A percentile compares a stretch with the other conserved stretches of the same genome.
Conservation (phyloP, 1,284 basidiomycete species). For the Sporisorium sorghi region DNA sequence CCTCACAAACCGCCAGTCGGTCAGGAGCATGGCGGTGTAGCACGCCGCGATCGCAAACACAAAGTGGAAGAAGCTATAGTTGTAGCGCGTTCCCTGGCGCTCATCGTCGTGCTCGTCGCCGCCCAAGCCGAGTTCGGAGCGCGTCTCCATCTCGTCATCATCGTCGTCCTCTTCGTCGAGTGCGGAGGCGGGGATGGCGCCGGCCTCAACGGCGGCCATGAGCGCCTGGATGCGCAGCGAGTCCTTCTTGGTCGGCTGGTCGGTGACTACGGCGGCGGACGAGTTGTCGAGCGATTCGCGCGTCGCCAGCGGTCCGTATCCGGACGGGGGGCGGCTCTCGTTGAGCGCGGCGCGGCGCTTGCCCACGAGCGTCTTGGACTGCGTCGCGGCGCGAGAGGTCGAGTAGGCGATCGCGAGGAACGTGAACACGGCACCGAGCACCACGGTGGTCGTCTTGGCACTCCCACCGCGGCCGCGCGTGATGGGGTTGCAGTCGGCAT, state of each 20-base stretch:
- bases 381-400: conserved; percentile 93
- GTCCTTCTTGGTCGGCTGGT: conserved; percentile 86
- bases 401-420: conserved; percentile 98
- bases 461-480: conserved; percentile 75
- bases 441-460: conserved; percentile 86
- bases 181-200: conserved; percentile 91
- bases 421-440: conserved; percentile 93
- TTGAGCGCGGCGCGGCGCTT: conserved; percentile 73
- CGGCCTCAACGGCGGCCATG: conserved; percentile 93
- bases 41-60: conserved; percentile 96
- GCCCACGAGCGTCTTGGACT: conserved; percentile 88
- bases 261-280: conserved; percentile 76
- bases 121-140: conserved; percentile 74
- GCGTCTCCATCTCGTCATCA: conserved; percentile 76
- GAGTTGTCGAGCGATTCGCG: conserved; percentile 49
- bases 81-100: conserved; percentile 94
- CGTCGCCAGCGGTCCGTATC: conserved; percentile 62
- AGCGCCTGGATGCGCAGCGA: conserved; percentile 93
- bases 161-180: conserved; percentile 81
- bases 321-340: conserved; percentile 69
- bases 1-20: conserved; percentile 79
- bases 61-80: conserved; percentile 98
- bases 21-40: conserved; percentile 98
- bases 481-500: conserved; percentile 88
- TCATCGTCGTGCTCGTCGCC: conserved; percentile 90